Base-by-base conservation (phyloP, 495 filamentous ascomycete genomes). In the Aspergillus wentii region DNA sequence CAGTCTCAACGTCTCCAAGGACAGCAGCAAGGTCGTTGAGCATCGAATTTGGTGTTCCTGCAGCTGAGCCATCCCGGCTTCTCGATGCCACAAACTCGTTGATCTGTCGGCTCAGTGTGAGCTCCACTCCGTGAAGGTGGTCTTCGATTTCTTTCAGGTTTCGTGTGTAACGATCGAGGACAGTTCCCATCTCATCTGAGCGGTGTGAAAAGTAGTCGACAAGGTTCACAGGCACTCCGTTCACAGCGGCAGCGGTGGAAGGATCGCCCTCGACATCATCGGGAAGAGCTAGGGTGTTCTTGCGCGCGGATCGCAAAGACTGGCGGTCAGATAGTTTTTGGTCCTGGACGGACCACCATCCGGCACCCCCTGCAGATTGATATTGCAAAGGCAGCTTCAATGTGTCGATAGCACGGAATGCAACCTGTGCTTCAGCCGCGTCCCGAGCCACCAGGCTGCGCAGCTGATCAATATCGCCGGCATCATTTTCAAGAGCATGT, bases 71-170 rank as follows among this genome's bases (percentile, higher is more conserved):
- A 44, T 74, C 71, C 8, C 66, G 66, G 40, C 66, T 75, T 44
- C 68, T 69, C 33, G 68, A 72, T 18, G 75, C 71, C 35, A 80
- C 68, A 52, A 85, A 74, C 36, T 81, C 70, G 59, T 84, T 78
- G 38, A 85, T 75, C 55, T 88, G 82, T 40, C 81, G 74, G 43
- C 82, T 67, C 30, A 86, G 71, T 17, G 75, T 77, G 7, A 69
- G 64, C 52, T 94, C 86, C 16, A 95, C 79, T 3, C 81, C 79
- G 33, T 82, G 70, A 32, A 95, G 68, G 56, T 92, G 87, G 46
- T 78, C 72, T 61, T 95, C 88, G 35, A 95, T 88, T 57, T 94
- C 88, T 32, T 74, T 68, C 33, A 95, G 61, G 41, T 83, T 86
- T 19, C 66, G 61, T 44, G 79, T 74, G 54, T 89, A 88, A 45